phyloP scores from a whole-genome alignment of 2,329 filamentous ascomycete species.

The Penicillium nordicum region DNA sequence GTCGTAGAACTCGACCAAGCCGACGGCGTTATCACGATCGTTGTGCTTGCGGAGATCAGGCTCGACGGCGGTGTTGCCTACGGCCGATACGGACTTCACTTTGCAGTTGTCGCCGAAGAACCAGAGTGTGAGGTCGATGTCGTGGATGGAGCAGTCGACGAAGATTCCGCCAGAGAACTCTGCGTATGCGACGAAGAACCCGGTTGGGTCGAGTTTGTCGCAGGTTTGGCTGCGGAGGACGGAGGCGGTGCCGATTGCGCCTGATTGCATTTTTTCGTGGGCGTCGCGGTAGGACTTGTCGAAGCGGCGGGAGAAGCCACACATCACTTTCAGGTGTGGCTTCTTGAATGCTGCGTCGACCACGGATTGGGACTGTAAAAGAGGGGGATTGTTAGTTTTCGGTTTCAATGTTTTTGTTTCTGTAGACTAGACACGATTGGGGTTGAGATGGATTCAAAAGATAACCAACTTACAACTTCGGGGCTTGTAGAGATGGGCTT shows the following conservation, averaged over 20 bases:
- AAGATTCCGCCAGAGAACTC: slow-evolving; percentile 66
- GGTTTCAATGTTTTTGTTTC: not conserved
- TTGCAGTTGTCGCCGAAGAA: slow-evolving; percentile 56
- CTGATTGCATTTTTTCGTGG: slow-evolving; percentile 49
- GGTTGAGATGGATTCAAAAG: not conserved
- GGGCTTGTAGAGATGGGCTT: slow-evolving; percentile 54
- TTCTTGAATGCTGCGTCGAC: slow-evolving; percentile 54
- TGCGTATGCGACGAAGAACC: slow-evolving; percentile 67
- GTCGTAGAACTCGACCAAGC: slow-evolving; percentile 63
- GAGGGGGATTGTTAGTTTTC: not conserved
- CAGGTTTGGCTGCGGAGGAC: slow-evolving; percentile 65
- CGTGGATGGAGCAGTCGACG: slow-evolving; percentile 68
- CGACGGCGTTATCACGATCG: slow-evolving; percentile 62
- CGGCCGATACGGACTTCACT: slow-evolving; percentile 55
- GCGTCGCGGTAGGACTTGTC: slow-evolving; percentile 64
- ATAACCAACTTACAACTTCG: slow-evolving; percentile 49
- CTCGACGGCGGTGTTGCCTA: slow-evolving; percentile 59
- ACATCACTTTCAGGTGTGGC: slow-evolving; percentile 63
- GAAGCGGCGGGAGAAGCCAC: slow-evolving; percentile 64
- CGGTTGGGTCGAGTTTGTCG: slow-evolving; percentile 62
- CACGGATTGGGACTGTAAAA: slow-evolving; percentile 56
- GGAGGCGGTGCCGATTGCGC: slow-evolving; percentile 58
- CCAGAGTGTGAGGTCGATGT: slow-evolving; percentile 65
- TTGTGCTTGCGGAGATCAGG: slow-evolving; percentile 56
- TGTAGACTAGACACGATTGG: not conserved